Evolutionary conservation across 2,329 filamentous ascomycete species (phyloP), one percentile per base, ranked within the genome.

Genomic region (Aspergillus brunneoviolaceus): DNA sequence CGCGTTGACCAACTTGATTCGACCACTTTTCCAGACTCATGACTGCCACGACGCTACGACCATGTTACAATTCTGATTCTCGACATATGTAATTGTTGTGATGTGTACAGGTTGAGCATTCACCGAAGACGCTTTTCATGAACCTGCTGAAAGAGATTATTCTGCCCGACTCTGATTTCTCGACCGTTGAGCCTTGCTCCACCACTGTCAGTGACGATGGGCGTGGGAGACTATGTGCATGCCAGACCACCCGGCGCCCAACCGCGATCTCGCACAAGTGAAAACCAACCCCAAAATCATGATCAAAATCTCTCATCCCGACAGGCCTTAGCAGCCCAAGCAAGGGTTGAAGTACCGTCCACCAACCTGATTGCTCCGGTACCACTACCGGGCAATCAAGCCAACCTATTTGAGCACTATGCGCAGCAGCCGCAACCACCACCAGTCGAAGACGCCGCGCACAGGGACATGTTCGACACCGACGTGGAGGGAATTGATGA

Each of bases 401-500:
- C 58, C 49, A 49, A 47, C 3, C 58, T 63, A n/a, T 56, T 64
- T 39, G 62, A 60, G 16, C 64, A 65, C 29, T 63, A 63, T 57
- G 59, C 64, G 39, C 39, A 45, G 39, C 39, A 45, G 39, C 60
- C 65, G 35, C 64, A 64, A 16, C 56, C 61, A 49, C 61, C 66
- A 55, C 64, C 59, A 33, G 54, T 56, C 31, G 63, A 65, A 45
- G 63, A 65, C 55, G 61, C 51, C 53, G 58, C 49, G 19, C 67
- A 69, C 29, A 67, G 67, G 33, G 75, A 78, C 60, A 67, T 72
- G 60, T 79, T 79, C 62, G 77, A 79, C 61, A 79, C 77, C 5
- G 77, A 79, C 62, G 75, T 78, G 9, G 77, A 79, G 59, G 76
- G 72, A 11, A 66, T 78, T 10, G 77, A 79, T 67, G 77, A 79